Percentiles rank a stretch among this genome's conserved stretches.
Conservation (phyloP, 2,329 filamentous ascomycete genomes). For the Cordyceps cicadae region DNA sequence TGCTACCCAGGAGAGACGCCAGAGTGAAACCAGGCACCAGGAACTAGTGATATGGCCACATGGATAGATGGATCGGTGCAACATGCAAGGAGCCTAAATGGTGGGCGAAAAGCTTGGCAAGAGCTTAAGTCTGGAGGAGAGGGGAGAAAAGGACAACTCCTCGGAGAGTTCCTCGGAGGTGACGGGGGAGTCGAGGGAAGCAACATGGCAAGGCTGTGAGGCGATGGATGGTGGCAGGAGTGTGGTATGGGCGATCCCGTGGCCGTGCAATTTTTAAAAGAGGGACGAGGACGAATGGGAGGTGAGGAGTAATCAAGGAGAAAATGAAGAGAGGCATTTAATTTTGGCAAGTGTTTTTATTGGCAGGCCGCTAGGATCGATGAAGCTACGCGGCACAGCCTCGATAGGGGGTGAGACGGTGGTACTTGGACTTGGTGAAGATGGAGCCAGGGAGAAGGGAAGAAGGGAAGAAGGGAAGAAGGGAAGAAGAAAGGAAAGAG, state of each 20-base stretch:
- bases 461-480: background rate
- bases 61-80: background rate
- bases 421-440: too few relatives aligned
- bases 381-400: constrained; percentile 7
- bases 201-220: constrained; percentile 8
- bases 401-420: background rate
- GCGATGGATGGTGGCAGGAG: background rate
- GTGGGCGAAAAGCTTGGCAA: constrained; percentile 4
- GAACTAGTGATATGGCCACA: background rate
- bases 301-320: background rate
- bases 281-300: constrained; percentile 5
- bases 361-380: background rate
- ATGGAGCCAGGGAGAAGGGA: too few relatives aligned
- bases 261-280: constrained; percentile 4
- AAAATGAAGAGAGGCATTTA: constrained; percentile 4
- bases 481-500: too few relatives aligned
- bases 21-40: background rate
- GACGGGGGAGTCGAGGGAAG: constrained; percentile 9
- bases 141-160: background rate
- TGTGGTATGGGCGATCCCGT: background rate
- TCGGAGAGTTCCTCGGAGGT: background rate
- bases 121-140: constrained; percentile 4
- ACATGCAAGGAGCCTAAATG: constrained; percentile 6
- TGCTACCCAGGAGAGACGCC: too few relatives aligned
- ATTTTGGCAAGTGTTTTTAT: constrained; percentile 2